phyloP scores from a whole-genome alignment of 441 rosid genomes.

The Daphne laureola region DNA sequence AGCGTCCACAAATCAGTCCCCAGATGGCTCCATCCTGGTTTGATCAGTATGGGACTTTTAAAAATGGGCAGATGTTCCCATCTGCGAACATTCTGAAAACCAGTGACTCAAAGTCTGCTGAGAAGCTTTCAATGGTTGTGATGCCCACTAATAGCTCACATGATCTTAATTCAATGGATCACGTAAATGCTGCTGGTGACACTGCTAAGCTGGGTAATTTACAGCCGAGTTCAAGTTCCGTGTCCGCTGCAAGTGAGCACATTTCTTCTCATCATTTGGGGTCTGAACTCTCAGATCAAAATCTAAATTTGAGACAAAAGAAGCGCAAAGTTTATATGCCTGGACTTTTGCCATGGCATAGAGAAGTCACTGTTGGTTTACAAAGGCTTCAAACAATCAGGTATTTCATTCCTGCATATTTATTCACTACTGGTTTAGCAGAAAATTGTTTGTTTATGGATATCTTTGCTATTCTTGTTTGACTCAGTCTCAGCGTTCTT shows the following conservation, averaged over 20 bases:
- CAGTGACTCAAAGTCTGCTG: conserved; percentile 28
- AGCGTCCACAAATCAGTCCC: conserved; percentile 49
- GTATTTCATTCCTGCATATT: conserved; percentile 26
- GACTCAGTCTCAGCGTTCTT: not conserved
- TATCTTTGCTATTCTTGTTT: not conserved
- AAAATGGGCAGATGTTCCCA: conserved; percentile 52
- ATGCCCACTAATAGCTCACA: conserved; percentile 36
- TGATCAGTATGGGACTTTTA: conserved; percentile 54
- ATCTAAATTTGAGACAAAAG: conserved; percentile 32
- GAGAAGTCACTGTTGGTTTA: conserved; percentile 41
- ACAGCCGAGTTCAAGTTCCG: conserved; percentile 22
- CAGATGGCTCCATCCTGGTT: conserved; percentile 82
- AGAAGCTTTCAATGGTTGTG: conserved; percentile 30
- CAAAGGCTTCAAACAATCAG: conserved; percentile 48
- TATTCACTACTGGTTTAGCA: not conserved
- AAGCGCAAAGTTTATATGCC: conserved; percentile 62
- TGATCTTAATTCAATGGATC: conserved; percentile 27
- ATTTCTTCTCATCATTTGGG: conserved; percentile 28
- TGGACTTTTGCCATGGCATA: conserved; percentile 65
- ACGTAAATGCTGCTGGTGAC: conserved; percentile 23
- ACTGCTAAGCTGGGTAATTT: conserved; percentile 22
- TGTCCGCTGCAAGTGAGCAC: conserved; percentile 29
- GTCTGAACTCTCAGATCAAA: conserved; percentile 25
- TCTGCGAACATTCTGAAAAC: conserved; percentile 30
- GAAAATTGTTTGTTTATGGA: too few relatives aligned